Conservation (phyloP, 2,329 filamentous ascomycete genomes). For the Cercospora citrullina region DNA sequence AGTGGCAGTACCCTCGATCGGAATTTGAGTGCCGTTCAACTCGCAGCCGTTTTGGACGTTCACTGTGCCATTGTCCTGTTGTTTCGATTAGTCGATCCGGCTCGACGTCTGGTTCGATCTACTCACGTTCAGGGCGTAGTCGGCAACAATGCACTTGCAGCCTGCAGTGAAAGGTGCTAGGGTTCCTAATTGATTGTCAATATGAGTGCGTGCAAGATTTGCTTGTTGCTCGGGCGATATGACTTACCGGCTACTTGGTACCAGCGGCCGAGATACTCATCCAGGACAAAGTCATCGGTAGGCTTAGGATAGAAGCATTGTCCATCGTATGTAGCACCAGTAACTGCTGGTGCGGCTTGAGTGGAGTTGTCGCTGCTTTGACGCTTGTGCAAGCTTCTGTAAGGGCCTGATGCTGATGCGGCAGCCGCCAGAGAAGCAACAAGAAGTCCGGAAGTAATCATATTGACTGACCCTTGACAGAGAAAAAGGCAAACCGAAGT, state of each 20-base stretch:
- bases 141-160: slow-evolving; percentile 28
- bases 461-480: background rate
- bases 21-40: slow-evolving; percentile 15
- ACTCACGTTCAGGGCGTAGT: slow-evolving; percentile 24
- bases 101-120: background rate
- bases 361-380: slow-evolving; percentile 6
- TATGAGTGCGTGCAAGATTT: background rate
- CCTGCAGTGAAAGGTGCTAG: slow-evolving; percentile 23
- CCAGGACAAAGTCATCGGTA: slow-evolving; percentile 23
- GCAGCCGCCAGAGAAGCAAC: background rate
- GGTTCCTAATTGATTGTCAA: slow-evolving; percentile 10
- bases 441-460: background rate
- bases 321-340: slow-evolving; percentile 24
- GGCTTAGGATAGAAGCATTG: slow-evolving; percentile 29
- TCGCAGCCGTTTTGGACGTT: slow-evolving; percentile 27
- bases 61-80: slow-evolving; percentile 27
- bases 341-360: slow-evolving; percentile 5
- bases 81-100: background rate
- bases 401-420: slow-evolving; percentile 1
- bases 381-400: slow-evolving; percentile 1
- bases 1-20: slow-evolving; percentile 26
- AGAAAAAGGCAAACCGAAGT: background rate
- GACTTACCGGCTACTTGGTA: slow-evolving; percentile 27
- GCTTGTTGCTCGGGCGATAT: background rate
- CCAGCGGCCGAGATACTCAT: slow-evolving; percentile 29